Base-by-base conservation (phyloP, 225 moss, liverwort and hornwort species). In the Climacium dendroides region DNA sequence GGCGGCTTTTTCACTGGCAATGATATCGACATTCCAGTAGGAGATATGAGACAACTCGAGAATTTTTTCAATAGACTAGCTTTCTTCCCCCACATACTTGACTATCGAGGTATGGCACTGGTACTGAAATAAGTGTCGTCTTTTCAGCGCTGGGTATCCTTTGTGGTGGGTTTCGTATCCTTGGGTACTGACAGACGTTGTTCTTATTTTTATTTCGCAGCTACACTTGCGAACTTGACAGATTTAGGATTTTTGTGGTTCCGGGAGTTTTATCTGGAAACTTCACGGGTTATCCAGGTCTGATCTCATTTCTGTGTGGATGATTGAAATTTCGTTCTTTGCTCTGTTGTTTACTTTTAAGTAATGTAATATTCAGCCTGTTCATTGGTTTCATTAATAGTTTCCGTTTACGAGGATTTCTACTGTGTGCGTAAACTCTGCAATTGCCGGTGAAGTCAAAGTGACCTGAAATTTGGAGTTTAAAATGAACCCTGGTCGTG, bases 181-280 rank as follows among this genome's bases (percentile, higher is more conserved):
- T 60, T 75, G 73, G 61, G 43, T 48, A 84, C 48, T 89, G 75
- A 90, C 66, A 37, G 60, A 60, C 74, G 41, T 71, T 62, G 32
- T 83, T 86, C 57, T 82, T 88, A 28, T 75, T 71, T 81, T 88
- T 70, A 89, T 69, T 61, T 63, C 91, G 91, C 96, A 99, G 99
- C 97, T 67, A 99, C 99, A 43, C 93, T 99, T 64, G 90, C 94
- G 77, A 95, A 97, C 87, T 92, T 99, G 85, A 95, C 99, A 83
- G 97, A 99, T 91, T 89, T 99, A 89, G 99, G 99, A 48, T 99
- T 99, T 90, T 82, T 99, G 79, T 99, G 99, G 99, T 99, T 99
- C 86, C 94, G 99, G 87, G 99, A 99, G 89, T 99, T 99, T 83
- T 99, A 99, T 90, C 87, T 99, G 89, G 99, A 99, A 91, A 99